Conservation (phyloP, 2,329 filamentous ascomycete genomes). For the Phialophora expanda region DNA sequence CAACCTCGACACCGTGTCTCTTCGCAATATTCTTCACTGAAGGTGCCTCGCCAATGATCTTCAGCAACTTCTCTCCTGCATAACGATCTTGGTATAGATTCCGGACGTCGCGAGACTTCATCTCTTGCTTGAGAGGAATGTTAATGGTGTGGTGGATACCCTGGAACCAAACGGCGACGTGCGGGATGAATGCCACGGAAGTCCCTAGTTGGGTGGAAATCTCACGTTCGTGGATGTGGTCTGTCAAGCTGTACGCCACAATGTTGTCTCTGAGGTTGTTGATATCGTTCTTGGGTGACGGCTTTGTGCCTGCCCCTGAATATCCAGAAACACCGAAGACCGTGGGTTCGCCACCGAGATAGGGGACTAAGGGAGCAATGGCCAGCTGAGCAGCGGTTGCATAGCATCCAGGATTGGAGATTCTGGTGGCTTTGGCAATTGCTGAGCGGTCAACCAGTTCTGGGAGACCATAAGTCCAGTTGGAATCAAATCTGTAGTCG, state of each 20-base stretch:
- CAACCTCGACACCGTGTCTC: conserved; percentile 90
- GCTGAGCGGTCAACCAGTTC: conserved; percentile 78
- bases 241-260: conserved; percentile 87
- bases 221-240: conserved; percentile 93
- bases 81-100: conserved; percentile 96
- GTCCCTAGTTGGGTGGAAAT: conserved; percentile 78
- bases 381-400: conserved; percentile 90
- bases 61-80: conserved; percentile 92
- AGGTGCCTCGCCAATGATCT: conserved; percentile 86
- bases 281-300: conserved; percentile 90
- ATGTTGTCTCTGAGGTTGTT: conserved; percentile 82
- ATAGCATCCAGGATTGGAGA: conserved; percentile 94
- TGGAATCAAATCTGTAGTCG: conserved; percentile 86
- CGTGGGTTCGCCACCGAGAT: conserved; percentile 78
- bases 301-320: conserved; percentile 93
- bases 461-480: conserved; percentile 88
- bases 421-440: conserved; percentile 78
- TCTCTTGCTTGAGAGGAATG: conserved; percentile 81
- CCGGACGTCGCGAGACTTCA: conserved; percentile 89
- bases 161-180: conserved; percentile 96
- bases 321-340: conserved; percentile 93
- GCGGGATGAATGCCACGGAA: conserved; percentile 83
- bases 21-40: conserved; percentile 82
- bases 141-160: conserved; percentile 92
- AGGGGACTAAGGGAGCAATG: conserved; percentile 78